phyloP scores from a whole-genome alignment of 139 green algal genomes.

The Nannochloris sp. region DNA sequence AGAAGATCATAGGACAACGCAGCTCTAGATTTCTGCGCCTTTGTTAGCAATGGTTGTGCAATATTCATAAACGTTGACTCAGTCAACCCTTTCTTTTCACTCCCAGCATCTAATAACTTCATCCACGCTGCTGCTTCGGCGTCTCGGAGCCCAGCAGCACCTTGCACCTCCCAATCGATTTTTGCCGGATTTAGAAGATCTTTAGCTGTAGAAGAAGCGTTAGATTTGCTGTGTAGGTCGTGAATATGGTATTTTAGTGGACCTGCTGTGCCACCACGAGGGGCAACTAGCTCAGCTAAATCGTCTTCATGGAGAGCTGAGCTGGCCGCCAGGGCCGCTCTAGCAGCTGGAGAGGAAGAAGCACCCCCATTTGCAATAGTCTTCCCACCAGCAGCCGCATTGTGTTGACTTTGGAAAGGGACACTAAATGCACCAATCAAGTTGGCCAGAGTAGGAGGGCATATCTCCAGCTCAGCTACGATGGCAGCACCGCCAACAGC shows the following conservation, averaged over 20 bases:
- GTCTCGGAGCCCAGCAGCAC: not conserved
- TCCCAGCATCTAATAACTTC: not conserved
- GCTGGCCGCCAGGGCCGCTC: not conserved
- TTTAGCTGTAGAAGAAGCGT: not conserved
- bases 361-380: too few species aligned
- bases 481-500: conserved; percentile 2
- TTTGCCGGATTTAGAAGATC: not conserved
- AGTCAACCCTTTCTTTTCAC: not conserved
- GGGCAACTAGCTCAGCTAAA: not conserved
- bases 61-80: not conserved
- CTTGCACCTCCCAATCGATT: not conserved
- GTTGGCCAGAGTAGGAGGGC: conserved; percentile 12
- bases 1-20: not conserved
- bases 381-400: not conserved
- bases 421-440: conserved; percentile 9
- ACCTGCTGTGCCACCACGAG: conserved; percentile 3
- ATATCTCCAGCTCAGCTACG: not conserved
- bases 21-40: not conserved
- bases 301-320: conserved; percentile 8
- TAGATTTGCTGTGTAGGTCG: too few species aligned
- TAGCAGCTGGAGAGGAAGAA: too few species aligned
- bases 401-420: not conserved
- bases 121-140: not conserved
- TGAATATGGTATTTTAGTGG: not conserved
- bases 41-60: not conserved